Evolutionary conservation across 2,329 filamentous ascomycete genomes (phyloP).

Genomic region (Ilyonectria destructans): DNA sequence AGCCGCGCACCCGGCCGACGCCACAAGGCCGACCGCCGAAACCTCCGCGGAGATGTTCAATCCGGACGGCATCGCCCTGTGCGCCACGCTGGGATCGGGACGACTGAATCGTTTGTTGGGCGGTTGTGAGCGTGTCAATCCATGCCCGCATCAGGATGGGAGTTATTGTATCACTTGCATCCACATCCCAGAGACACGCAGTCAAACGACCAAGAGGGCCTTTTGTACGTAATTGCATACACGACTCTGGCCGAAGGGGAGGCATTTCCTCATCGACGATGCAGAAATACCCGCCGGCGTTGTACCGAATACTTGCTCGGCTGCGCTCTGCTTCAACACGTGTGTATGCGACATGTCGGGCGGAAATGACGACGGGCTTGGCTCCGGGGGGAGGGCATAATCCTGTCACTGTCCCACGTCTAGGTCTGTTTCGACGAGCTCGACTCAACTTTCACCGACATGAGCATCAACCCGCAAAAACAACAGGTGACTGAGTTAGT

Average conservation of each 20-base stretch:
- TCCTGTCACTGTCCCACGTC: not conserved
- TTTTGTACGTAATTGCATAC: constrained; percentile 13
- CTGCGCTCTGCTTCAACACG: constrained; percentile 13
- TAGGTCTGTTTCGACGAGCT: not conserved
- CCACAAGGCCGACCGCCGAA: constrained; percentile 10
- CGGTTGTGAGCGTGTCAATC: constrained; percentile 4
- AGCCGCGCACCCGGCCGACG: constrained; percentile 27
- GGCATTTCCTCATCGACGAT: not conserved
- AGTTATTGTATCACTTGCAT: constrained; percentile 9
- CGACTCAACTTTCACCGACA: constrained; percentile 21
- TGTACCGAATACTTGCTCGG: not conserved
- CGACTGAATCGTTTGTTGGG: not conserved
- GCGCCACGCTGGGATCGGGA: constrained; percentile 5
- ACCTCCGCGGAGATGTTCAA: constrained; percentile 36
- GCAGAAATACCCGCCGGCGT: constrained; percentile 2
- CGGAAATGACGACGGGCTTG: constrained; percentile 29
- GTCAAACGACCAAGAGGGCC: constrained; percentile 1
- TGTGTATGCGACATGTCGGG: constrained; percentile 24
- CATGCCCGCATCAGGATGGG: constrained; percentile 23
- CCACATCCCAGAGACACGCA: not conserved
- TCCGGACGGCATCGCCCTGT: constrained; percentile 22
- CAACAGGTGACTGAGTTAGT: constrained; percentile 22
- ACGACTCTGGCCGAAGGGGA: not conserved
- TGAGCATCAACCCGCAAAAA: constrained; percentile 13
- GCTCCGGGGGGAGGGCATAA: constrained; percentile 4